Evolutionary conservation across 108 stramenopile genomes (phyloP).

Genomic region (Nannochloropsis salina): DNA sequence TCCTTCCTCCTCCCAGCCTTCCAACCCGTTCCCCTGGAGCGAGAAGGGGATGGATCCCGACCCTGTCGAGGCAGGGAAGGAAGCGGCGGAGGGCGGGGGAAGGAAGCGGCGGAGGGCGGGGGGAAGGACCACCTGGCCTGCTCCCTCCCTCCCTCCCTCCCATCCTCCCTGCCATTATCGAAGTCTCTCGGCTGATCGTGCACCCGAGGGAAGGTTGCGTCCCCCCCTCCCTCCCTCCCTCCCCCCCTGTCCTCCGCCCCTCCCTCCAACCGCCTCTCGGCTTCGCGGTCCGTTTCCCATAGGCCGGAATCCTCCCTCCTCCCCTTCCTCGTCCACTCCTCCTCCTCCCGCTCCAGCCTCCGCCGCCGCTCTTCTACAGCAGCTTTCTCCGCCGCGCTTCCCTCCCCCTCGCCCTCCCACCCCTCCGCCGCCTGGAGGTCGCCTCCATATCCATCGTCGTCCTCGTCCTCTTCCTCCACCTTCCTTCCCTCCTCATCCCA

Average conservation of each 20-base stretch:
- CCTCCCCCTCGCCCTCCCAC: neutral
- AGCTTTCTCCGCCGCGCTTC: neutral
- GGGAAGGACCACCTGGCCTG: neutral
- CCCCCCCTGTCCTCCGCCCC: neutral
- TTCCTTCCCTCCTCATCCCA: neutral
- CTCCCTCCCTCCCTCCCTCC: neutral
- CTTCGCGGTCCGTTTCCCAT: neutral
- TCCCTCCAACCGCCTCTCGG: neutral
- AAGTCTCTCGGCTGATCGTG: conserved; percentile 11
- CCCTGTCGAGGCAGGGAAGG: neutral
- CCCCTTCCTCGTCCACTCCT: neutral
- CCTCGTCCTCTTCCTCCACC: neutral
- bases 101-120: no score
- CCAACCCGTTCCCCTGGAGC: neutral
- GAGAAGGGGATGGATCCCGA: neutral
- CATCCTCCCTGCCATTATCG: neutral
- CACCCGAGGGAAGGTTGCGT: neutral
- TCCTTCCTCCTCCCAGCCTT: neutral
- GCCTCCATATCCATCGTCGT: neutral
- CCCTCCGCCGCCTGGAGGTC: neutral
- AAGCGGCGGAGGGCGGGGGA: neutral
- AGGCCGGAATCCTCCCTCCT: neutral
- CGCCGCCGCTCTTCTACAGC: neutral
- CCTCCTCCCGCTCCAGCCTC: neutral
- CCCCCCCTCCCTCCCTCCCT: neutral